These are phyloP conservation scores for Cryphonectria nitschkei DNA, from an alignment of 2,329 filamentous ascomycete species.

Conservation along the genomic window DNA sequence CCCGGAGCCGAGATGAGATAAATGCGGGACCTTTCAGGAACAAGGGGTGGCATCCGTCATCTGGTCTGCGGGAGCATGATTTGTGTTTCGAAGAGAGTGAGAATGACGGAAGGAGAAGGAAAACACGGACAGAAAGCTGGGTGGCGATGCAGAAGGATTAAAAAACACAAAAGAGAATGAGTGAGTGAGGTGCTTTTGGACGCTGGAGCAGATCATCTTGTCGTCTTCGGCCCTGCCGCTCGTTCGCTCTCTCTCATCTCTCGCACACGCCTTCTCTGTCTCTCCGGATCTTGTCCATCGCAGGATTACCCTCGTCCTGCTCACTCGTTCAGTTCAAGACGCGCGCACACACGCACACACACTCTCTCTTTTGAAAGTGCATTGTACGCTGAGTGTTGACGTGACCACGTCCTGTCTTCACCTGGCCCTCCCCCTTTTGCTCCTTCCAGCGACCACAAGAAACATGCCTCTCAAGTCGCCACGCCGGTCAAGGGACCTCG, in stretches of 20 bases:
- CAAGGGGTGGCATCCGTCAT: neutral
- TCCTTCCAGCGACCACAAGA: neutral
- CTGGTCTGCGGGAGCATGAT: neutral
- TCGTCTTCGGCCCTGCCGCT: neutral
- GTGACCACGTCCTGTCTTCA: neutral
- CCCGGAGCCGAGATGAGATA: conserved; percentile 14
- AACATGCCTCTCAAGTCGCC: conserved; percentile 13
- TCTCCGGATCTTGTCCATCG: neutral
- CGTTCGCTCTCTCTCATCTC: neutral
- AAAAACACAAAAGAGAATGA: neutral
- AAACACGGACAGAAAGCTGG: neutral
- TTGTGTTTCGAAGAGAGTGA: conserved; percentile 3
- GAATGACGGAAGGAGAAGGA: neutral
- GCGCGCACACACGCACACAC: too few species aligned
- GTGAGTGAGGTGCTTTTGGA: neutral
- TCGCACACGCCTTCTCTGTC: neutral
- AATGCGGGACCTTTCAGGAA: neutral
- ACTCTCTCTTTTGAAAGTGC: neutral
- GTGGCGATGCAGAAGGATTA: neutral
- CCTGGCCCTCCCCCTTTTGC: neutral
- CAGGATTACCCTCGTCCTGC: neutral
- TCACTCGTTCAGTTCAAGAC: neutral
- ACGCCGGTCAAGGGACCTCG: conserved; percentile 11
- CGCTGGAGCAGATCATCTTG: neutral
- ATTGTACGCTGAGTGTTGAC: neutral